phyloP scores from a whole-genome alignment of 106 monocot genomes.

The Hemerocallis citrina region DNA sequence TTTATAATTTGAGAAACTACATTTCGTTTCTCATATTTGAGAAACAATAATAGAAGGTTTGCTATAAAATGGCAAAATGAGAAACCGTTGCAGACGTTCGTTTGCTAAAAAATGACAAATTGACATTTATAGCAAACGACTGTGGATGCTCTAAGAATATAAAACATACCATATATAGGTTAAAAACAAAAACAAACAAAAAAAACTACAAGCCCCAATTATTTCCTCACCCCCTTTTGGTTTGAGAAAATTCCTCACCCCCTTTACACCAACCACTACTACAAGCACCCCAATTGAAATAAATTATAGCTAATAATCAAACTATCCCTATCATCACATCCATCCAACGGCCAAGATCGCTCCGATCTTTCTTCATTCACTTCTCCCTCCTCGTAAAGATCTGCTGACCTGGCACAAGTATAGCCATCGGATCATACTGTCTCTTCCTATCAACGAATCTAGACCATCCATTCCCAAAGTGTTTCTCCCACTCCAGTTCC shows the following conservation, averaged over 20 bases:
- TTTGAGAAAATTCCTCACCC: neutral
- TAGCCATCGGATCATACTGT: constrained; percentile 59
- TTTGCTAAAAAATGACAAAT: too few relatives aligned
- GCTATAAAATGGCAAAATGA: too few relatives aligned
- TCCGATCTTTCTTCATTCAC: neutral
- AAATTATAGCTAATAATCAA: neutral
- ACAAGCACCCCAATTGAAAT: neutral
- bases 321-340: too few relatives aligned
- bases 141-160: too few relatives aligned
- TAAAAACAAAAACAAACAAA: neutral
- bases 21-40: too few relatives aligned
- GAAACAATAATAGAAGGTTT: too few relatives aligned
- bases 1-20: too few relatives aligned
- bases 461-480: constrained; percentile 66
- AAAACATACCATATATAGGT: neutral
- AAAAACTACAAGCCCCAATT: neutral
- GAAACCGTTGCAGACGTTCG: too few relatives aligned
- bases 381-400: constrained; percentile 36
- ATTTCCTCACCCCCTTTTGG: neutral
- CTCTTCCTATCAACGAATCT: constrained; percentile 59
- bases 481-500: constrained; percentile 50
- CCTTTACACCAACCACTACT: neutral
- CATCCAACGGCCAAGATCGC: neutral
- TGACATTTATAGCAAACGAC: too few relatives aligned
- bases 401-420: constrained; percentile 73